Evolutionary conservation across 331 rosid species (phyloP).

Genomic region (Acacia concinna): DNA sequence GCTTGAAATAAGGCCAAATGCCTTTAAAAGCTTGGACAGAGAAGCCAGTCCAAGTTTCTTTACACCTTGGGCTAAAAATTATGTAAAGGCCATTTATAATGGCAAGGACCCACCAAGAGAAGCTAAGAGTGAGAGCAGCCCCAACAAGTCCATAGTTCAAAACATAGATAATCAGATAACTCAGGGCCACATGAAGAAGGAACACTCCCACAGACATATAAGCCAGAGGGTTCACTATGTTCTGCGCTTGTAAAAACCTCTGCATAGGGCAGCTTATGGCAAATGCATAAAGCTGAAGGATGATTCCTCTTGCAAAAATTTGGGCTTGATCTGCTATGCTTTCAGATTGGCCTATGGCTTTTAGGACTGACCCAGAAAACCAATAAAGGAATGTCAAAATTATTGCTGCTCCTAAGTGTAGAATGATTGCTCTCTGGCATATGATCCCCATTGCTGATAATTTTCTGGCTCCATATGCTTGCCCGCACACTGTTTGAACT

Average conservation of each 20-base stretch:
- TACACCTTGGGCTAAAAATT: conserved; percentile 66
- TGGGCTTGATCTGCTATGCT: conserved; percentile 58
- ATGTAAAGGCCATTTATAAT: conserved; percentile 52
- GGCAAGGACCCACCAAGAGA: conserved; percentile 70
- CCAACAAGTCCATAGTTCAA: conserved; percentile 54
- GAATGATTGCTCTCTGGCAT: conserved; percentile 67
- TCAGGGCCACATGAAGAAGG: conserved; percentile 53
- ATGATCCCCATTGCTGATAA: conserved; percentile 61
- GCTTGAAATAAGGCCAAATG: conserved; percentile 75
- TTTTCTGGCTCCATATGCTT: conserved; percentile 73
- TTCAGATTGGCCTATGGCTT: conserved; percentile 55
- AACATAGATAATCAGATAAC: conserved; percentile 56
- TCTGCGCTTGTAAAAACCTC: conserved; percentile 82
- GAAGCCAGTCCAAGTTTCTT: conserved; percentile 83
- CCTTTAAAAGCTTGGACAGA: conserved; percentile 48
- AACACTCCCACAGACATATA: conserved; percentile 66
- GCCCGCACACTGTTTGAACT: conserved; percentile 84
- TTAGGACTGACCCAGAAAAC: conserved; percentile 62
- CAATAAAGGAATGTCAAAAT: conserved; percentile 62
- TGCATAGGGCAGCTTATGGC: conserved; percentile 71
- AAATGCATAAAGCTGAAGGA: conserved; percentile 71
- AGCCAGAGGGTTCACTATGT: conserved; percentile 71
- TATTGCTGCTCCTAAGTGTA: conserved; percentile 74
- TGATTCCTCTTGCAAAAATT: conserved; percentile 55
- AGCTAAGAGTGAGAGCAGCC: conserved; percentile 57